Base-by-base conservation (phyloP, 371 early-diverging fungal species). In the Dichotomocladium elegans region DNA sequence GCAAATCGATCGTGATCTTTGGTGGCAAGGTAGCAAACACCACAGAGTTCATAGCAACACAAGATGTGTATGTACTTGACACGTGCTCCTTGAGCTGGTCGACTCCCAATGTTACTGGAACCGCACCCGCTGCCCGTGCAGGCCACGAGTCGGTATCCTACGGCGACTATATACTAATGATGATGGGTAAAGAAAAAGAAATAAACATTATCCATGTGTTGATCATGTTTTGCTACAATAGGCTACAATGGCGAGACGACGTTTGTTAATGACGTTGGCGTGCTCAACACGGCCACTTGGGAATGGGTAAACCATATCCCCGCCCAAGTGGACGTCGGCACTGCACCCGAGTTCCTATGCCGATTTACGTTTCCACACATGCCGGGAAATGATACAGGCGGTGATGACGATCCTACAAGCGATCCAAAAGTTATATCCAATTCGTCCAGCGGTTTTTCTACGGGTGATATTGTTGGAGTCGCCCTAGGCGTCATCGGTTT, bases 51-150 rank as follows among this genome's bases (percentile, higher is more conserved):
- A 40, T n/a, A 29, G 44, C 33, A 21, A 19, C 22, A 6, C 55
- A 48, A 12, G 63, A 68, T 45, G 47, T 77, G 0, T 77, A 63
- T 37, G 52, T 71, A 1, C 52, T 77, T 4, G 70, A 77, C 45
- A 69, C 72, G 4, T 77, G 72, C 27, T 67, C 60, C 1, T 33
- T 77, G n/a, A 46, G 49, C 3, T 77, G 77, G 77, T 51, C 61
- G 2, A 61, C 64, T 17, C 62, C 67, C 17, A 26, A 37, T 3
- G 50, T 66, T 1, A 26, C 44, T 3, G 73, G 70, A 1, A 58
- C 33, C 4, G 29, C 63, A 17, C 74, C 77, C 12, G 46, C 54
- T 24, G 35, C 66, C 9, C 60, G 74, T 19, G 63, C 61, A 34
- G 66, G 58, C 8, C 77, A 77, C 51, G 54, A 54, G 47, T 67